Evolutionary conservation across 805 yeast species (phyloP).

Genomic region (Ogataea chonburiensis): DNA sequence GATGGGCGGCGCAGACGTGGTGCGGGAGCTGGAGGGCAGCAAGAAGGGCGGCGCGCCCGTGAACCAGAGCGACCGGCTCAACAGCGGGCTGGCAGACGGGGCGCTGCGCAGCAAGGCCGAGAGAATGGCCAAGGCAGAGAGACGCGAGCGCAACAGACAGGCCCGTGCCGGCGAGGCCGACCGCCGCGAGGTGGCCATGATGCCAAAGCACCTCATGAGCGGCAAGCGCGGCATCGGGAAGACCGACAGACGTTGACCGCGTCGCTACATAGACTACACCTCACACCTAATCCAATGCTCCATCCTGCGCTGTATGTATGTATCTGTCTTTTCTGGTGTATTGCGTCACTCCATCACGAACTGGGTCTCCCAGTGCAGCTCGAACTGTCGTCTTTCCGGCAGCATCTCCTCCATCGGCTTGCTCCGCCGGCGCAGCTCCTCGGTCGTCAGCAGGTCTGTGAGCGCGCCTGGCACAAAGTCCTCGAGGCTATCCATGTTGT

Average conservation of each 20-base stretch:
- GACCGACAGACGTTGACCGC: constrained; percentile 74
- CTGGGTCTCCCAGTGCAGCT: constrained; percentile 35
- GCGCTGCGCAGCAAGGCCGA: constrained; percentile 80
- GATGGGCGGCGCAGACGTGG: constrained; percentile 75
- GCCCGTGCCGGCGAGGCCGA: constrained; percentile 97
- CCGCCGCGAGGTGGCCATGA: constrained; percentile 77
- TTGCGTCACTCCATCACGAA: constrained; percentile 40
- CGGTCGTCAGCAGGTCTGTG: constrained; percentile 79
- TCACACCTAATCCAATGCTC: background rate
- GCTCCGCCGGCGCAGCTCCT: constrained; percentile 65
- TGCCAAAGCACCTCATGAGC: constrained; percentile 91
- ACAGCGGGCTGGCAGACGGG: constrained; percentile 84
- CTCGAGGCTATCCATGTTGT: constrained; percentile 44
- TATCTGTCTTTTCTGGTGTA: no score
- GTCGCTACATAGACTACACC: background rate
- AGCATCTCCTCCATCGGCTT: constrained; percentile 32
- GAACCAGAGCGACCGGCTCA: constrained; percentile 74
- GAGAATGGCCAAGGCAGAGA: constrained; percentile 81
- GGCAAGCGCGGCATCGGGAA: constrained; percentile 98
- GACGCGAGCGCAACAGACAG: constrained; percentile 88
- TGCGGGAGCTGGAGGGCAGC: constrained; percentile 43
- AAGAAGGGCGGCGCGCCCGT: constrained; percentile 38
- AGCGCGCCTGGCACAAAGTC: constrained; percentile 82
- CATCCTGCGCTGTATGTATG: no score
- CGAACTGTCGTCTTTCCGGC: constrained; percentile 3